phyloP scores from a whole-genome alignment of 257 asterid species.

The Haberlea rhodopensis region DNA sequence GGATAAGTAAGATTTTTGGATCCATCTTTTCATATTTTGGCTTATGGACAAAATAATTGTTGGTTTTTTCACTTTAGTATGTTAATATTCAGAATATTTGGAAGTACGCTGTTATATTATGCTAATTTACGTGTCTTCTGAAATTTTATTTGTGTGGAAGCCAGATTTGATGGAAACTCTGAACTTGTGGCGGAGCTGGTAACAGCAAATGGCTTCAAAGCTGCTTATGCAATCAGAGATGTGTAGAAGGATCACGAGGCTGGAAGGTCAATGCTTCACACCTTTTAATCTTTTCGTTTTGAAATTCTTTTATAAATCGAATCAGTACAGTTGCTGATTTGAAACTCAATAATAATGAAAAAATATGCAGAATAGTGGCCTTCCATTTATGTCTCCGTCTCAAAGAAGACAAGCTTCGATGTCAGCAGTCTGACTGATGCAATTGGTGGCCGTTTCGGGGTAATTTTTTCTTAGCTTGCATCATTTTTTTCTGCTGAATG shows the following conservation, averaged over 20 bases:
- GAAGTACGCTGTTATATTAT: too few species aligned
- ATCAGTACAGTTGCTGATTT: not conserved
- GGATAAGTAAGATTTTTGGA: constrained; percentile 77
- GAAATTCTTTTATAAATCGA: not conserved
- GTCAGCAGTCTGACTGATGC: constrained; percentile 35
- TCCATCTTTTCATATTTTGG: constrained; percentile 5
- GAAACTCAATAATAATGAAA: not conserved
- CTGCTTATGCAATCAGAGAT: constrained; percentile 90
- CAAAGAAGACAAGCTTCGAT: constrained; percentile 33
- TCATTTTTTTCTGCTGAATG: not conserved
- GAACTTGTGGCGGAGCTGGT: constrained; percentile 95
- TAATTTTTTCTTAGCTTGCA: constrained; percentile 18
- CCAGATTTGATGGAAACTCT: constrained; percentile 98
- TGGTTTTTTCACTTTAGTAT: too few species aligned
- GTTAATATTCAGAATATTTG: too few species aligned
- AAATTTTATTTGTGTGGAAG: constrained; percentile 52
- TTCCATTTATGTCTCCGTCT: not conserved
- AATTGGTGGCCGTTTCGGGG: constrained; percentile 33
- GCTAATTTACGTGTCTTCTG: not conserved
- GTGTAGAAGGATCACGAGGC: constrained; percentile 75
- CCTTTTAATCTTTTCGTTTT: not conserved
- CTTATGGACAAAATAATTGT: not conserved
- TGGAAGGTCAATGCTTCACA: constrained; percentile 45
- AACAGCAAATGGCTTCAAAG: constrained; percentile 88
- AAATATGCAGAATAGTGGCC: not conserved